Percentiles rank a stretch among this genome's conserved stretches.
Conservation (phyloP, 352 stramenopile species). For the Phytophthora citricola region DNA sequence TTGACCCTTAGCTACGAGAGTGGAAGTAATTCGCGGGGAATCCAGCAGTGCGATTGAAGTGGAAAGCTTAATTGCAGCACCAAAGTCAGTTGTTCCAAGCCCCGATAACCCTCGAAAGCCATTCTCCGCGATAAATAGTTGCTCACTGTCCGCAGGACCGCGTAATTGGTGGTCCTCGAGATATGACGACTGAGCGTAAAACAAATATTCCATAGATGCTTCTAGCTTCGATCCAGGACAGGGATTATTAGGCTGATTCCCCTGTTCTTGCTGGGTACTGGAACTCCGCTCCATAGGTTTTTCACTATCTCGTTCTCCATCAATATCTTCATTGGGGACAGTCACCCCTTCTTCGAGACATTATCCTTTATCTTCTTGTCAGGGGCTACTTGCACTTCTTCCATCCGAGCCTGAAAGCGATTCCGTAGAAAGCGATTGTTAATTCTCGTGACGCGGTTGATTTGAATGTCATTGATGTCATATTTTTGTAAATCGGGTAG, state of each 20-base stretch:
- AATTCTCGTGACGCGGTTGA: slow-evolving; percentile 88
- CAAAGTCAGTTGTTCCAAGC: slow-evolving; percentile 55
- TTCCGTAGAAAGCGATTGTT: slow-evolving; percentile 91
- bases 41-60: slow-evolving; percentile 81
- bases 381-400: slow-evolving; percentile 70
- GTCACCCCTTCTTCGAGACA: slow-evolving; percentile 82
- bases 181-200: slow-evolving; percentile 65
- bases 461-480: slow-evolving; percentile 67
- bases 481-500: slow-evolving; percentile 57
- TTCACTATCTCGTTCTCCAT: slow-evolving; percentile 11
- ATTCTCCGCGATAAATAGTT: slow-evolving; percentile 70
- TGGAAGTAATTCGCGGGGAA: slow-evolving; percentile 31
- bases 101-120: slow-evolving; percentile 67
- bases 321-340: slow-evolving; percentile 42
- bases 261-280: slow-evolving; percentile 7
- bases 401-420: slow-evolving; percentile 86
- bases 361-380: slow-evolving; percentile 78
- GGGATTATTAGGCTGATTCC: slow-evolving; percentile 15
- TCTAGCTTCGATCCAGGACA: slow-evolving; percentile 50
- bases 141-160: slow-evolving; percentile 48
- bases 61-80: slow-evolving; percentile 71
- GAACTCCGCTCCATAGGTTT: slow-evolving; percentile 1
- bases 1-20: slow-evolving; percentile 27
- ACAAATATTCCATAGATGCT: slow-evolving; percentile 82
- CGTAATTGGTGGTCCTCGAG: slow-evolving; percentile 49